phyloP scores from a whole-genome alignment of 2,329 filamentous ascomycete genomes.

The Monosporascus sp. region DNA sequence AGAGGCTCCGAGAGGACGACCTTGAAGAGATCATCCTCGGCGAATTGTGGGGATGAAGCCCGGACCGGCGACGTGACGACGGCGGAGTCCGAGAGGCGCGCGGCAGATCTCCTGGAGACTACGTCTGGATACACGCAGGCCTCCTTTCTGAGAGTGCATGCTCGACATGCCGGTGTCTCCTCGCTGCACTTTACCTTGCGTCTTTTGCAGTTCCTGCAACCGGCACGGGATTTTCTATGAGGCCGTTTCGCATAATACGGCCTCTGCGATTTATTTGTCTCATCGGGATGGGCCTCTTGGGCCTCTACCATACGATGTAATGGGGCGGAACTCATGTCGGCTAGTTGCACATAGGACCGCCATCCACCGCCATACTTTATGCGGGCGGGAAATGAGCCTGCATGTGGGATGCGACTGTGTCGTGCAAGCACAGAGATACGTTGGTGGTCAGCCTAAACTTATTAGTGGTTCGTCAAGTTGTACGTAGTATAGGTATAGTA shows the following conservation, averaged over 20 bases:
- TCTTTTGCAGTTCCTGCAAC: slow-evolving; percentile 31
- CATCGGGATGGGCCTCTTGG: too few relatives aligned
- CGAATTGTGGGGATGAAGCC: background rate
- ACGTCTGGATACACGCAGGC: slow-evolving; percentile 40
- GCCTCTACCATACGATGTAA: too few relatives aligned
- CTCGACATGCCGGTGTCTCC: slow-evolving; percentile 41
- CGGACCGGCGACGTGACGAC: background rate
- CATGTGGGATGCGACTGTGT: too few relatives aligned
- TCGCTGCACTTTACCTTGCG: slow-evolving; percentile 38
- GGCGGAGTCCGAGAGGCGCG: background rate
- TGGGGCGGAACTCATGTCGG: too few relatives aligned
- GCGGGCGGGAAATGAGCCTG: too few relatives aligned
- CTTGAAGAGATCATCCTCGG: background rate
- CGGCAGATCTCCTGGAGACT: slow-evolving; percentile 1
- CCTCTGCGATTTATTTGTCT: slow-evolving; percentile 3
- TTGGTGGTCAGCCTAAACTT: too few relatives aligned
- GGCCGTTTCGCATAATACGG: slow-evolving; percentile 45
- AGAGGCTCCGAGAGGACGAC: slow-evolving; percentile 29
- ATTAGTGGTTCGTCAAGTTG: too few relatives aligned
- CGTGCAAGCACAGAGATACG: too few relatives aligned
- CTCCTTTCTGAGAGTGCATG: slow-evolving; percentile 43
- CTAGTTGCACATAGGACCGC: too few relatives aligned
- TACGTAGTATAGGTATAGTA: too few relatives aligned
- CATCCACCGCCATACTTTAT: too few relatives aligned
- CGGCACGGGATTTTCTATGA: slow-evolving; percentile 49